Base-by-base conservation (phyloP, 768 basidiomycete species). In the Mycena filopes region DNA sequence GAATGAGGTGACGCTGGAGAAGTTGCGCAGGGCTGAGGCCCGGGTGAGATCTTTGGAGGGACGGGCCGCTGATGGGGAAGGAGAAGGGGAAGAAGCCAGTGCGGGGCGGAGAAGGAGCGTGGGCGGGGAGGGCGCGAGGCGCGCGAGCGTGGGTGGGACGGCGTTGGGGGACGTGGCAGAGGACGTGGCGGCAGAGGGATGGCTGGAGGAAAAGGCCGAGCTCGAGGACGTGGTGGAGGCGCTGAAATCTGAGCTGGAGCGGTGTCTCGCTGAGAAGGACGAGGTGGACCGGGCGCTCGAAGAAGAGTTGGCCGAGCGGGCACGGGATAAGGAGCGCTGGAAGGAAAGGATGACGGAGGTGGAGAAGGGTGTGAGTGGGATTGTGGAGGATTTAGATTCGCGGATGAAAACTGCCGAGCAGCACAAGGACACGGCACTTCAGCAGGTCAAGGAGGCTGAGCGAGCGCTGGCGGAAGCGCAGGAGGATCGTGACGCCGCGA, bases 331-430 rank as follows among this genome's bases (percentile, higher is more conserved):
- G 65, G 87, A 88, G 29, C 78, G 87, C 46, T 94, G 89, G 88
- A 87, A 86, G 69, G 86, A 85, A 54, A 82, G 90, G 47, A 91
- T 94, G 87, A 70, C 67, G 11, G 91, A 92, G 63, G 89, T 92
- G 11, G 89, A 93, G 74, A 80, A 79, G 53, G 90, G 89, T 5
- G 92, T 92, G 28, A 84, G 86, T 40, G 86, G 78, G 11, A 89
- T 94, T 60, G 80, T 95, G 21, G 77, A 77, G n/a, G 86, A 87
- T 53, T 76, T 95, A 62, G 91, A 93, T 76, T 70, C 70, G 65
- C 88, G 85, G 67, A 71, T 86, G 3, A 79, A 78, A 45, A 80
- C 77, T 38, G 86, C 91, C 0, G 89, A 91, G 70, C 77, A 79
- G 56, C 78, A 74, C 26, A 78, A 83, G 45, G 82, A 83, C 71